phyloP scores from a whole-genome alignment of 257 asterid genomes.

The Cinchona pubescens region DNA sequence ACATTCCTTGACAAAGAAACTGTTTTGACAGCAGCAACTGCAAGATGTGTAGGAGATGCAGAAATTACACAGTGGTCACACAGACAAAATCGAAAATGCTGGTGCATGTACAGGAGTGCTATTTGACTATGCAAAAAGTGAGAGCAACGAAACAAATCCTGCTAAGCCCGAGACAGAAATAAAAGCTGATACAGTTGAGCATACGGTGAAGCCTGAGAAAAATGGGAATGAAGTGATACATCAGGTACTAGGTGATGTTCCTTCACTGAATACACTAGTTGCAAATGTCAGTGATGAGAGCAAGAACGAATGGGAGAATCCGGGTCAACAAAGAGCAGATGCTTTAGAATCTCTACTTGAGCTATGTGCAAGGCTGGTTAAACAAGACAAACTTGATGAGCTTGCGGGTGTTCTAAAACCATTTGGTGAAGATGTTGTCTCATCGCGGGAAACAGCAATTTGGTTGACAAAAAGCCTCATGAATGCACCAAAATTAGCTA shows the following conservation, averaged over 20 bases:
- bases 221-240: constrained; percentile 23
- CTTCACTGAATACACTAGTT: constrained; percentile 23
- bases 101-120: too few species aligned
- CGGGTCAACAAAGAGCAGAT: constrained; percentile 65
- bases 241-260: constrained; percentile 22
- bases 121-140: constrained; percentile 12
- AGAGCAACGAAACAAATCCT: constrained; percentile 9
- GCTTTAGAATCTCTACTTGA: constrained; percentile 93
- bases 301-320: constrained; percentile 35
- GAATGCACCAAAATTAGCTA: constrained; percentile 57
- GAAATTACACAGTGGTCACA: constrained; percentile 31
- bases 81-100: constrained; percentile 22
- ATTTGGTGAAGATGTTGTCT: constrained; percentile 74
- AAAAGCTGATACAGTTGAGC: constrained; percentile 19
- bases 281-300: constrained; percentile 34
- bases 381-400: constrained; percentile 87
- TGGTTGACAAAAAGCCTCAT: constrained; percentile 86
- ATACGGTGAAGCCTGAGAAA: constrained; percentile 24
- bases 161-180: constrained; percentile 27
- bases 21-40: constrained; percentile 22
- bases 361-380: constrained; percentile 72
- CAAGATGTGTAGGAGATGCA: constrained; percentile 28
- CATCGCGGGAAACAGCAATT: constrained; percentile 92
- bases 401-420: constrained; percentile 83
- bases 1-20: constrained; percentile 26